phyloP scores from a whole-genome alignment of 2,329 filamentous ascomycete species.

The Fusarium xylarioides region DNA sequence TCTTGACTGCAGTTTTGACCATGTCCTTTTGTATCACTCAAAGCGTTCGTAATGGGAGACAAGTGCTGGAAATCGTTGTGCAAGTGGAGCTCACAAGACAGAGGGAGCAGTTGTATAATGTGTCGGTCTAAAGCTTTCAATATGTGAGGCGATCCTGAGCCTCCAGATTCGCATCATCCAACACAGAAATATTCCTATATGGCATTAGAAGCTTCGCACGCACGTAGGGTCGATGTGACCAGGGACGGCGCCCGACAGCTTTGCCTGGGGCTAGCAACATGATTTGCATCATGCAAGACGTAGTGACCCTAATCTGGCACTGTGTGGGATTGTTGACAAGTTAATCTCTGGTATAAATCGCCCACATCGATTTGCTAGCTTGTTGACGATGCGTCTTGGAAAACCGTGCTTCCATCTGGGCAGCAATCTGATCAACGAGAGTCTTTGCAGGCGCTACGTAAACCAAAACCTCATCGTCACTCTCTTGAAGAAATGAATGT shows the following conservation, averaged over 20 bases:
- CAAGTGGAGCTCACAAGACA: constrained; percentile 68
- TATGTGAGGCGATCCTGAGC: constrained; percentile 74
- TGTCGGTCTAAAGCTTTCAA: constrained; percentile 56
- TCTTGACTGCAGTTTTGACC: not conserved
- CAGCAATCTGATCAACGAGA: constrained; percentile 83
- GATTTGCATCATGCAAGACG: constrained; percentile 81
- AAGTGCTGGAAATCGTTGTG: constrained; percentile 73
- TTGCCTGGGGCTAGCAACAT: constrained; percentile 76
- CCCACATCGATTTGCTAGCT: constrained; percentile 76
- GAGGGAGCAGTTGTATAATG: constrained; percentile 51
- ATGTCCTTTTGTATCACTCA: constrained; percentile 26
- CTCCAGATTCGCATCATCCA: constrained; percentile 75
- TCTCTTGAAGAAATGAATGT: constrained; percentile 80
- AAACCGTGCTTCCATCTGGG: constrained; percentile 79
- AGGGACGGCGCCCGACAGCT: constrained; percentile 62
- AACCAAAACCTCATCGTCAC: constrained; percentile 75
- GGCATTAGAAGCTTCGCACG: not conserved
- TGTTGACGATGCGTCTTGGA: constrained; percentile 70
- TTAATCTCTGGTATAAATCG: constrained; percentile 79
- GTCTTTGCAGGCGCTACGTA: constrained; percentile 87
- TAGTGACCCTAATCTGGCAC: constrained; percentile 80
- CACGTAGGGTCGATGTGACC: constrained; percentile 62
- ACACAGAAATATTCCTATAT: constrained; percentile 63
- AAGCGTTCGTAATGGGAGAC: constrained; percentile 80
- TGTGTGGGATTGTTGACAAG: constrained; percentile 76